phyloP scores from a whole-genome alignment of 306 rosid species.

The Dalbergia oliveri region DNA sequence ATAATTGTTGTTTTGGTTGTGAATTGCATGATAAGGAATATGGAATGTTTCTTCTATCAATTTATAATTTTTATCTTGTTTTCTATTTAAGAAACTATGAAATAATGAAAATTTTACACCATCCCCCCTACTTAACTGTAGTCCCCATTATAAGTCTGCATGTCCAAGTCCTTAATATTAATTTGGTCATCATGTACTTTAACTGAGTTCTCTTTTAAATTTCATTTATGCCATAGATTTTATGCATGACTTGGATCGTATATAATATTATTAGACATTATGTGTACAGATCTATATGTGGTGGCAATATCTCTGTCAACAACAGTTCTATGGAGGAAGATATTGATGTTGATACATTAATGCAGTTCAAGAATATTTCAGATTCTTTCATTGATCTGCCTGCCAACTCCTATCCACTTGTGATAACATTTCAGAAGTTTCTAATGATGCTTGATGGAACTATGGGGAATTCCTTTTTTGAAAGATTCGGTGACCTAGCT shows the following conservation, averaged over 20 bases:
- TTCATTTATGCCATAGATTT: neutral
- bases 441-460: slow-evolving; percentile 78
- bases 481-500: slow-evolving; percentile 44
- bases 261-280: neutral
- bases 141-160: neutral
- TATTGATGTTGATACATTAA: slow-evolving; percentile 42
- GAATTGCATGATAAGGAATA: neutral
- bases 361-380: slow-evolving; percentile 51
- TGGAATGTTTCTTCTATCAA: neutral
- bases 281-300: slow-evolving; percentile 48
- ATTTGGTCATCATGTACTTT: neutral
- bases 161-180: too few relatives aligned
- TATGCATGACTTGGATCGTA: neutral
- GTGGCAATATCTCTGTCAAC: slow-evolving; percentile 17
- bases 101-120: neutral
- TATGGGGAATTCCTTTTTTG: slow-evolving; percentile 63
- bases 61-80: neutral
- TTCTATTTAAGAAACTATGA: neutral
- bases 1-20: neutral
- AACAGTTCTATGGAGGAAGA: slow-evolving; percentile 41
- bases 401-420: slow-evolving; percentile 60
- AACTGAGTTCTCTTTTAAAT: neutral
- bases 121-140: neutral
- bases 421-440: slow-evolving; percentile 71
- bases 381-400: slow-evolving; percentile 65